phyloP scores from a whole-genome alignment of 2,329 filamentous ascomycete species.

The Cercospora sp. region DNA sequence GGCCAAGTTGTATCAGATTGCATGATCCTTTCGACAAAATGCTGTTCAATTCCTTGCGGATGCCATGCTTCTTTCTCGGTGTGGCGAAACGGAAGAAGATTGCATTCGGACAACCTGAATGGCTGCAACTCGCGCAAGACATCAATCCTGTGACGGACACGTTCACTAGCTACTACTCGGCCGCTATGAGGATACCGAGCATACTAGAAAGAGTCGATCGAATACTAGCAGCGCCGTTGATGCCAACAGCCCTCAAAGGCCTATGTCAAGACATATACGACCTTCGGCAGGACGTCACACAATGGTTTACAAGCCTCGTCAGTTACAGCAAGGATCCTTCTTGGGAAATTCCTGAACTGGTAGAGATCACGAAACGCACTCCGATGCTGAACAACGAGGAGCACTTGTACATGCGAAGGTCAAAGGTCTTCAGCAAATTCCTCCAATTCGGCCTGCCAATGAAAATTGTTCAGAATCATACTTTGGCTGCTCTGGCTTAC shows the following conservation, averaged over 20 bases:
- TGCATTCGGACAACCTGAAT: conserved; percentile 12
- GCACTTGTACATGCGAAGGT: conserved; percentile 18
- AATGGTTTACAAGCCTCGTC: not conserved
- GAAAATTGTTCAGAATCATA: conserved; percentile 9
- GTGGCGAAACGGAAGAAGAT: conserved; percentile 16
- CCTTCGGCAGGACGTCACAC: not conserved
- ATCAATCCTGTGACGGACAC: not conserved
- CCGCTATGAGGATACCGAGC: conserved; percentile 12
- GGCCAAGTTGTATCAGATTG: conserved; percentile 14
- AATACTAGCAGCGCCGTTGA: not conserved
- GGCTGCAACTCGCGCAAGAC: conserved; percentile 9
- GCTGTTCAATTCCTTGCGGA: conserved; percentile 17
- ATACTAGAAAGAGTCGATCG: conserved; percentile 11
- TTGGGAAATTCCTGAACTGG: conserved; percentile 10
- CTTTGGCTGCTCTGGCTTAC: conserved; percentile 7
- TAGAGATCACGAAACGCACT: conserved; percentile 3
- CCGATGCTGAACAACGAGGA: conserved; percentile 12
- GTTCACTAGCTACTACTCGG: conserved; percentile 14
- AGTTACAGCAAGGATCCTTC: not conserved
- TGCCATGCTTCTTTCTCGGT: conserved; percentile 19
- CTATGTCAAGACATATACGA: conserved; percentile 2
- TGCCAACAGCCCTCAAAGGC: not conserved
- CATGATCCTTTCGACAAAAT: conserved; percentile 17
- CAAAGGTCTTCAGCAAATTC: conserved; percentile 10
- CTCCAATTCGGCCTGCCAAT: conserved; percentile 13